phyloP scores from a whole-genome alignment of 73 alveolate species.

The Paramecium bursaria region DNA sequence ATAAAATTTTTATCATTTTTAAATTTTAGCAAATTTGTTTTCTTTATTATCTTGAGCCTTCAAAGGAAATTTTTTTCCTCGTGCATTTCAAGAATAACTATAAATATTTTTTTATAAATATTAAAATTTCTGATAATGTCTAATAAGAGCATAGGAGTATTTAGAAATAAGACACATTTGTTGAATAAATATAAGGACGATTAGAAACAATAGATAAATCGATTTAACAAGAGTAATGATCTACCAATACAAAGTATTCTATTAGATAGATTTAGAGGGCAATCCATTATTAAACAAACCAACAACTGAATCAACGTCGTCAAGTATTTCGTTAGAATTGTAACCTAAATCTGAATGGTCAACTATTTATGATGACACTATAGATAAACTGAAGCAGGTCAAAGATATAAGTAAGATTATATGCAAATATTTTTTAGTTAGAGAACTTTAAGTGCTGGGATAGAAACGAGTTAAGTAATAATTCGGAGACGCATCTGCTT shows the following conservation, averaged over 20 bases:
- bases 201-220: conserved; percentile 2
- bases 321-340: conserved; percentile 39
- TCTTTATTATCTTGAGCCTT: too few species aligned
- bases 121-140: conserved; percentile 8
- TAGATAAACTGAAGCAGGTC: conserved; percentile 20
- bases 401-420: conserved; percentile 2
- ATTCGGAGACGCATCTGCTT: conserved; percentile 52
- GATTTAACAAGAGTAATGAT: conserved; percentile 50
- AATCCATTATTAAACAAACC: conserved; percentile 12
- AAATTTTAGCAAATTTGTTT: too few species aligned
- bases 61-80: too few species aligned
- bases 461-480: conserved; percentile 18
- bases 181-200: conserved; percentile 36
- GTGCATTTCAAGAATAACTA: too few species aligned
- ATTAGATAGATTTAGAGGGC: not conserved
- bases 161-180: conserved; percentile 53
- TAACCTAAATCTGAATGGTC: conserved; percentile 28
- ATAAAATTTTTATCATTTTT: conserved; percentile 17
- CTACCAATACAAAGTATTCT: conserved; percentile 6
- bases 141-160: conserved; percentile 38
- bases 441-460: conserved; percentile 31
- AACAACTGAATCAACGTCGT: conserved; percentile 27
- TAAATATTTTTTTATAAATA: not conserved
- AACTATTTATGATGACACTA: not conserved
- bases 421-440: not conserved